Evolutionary conservation across 2,329 filamentous ascomycete genomes (phyloP).

Genomic region (Trichoderma sp.): DNA sequence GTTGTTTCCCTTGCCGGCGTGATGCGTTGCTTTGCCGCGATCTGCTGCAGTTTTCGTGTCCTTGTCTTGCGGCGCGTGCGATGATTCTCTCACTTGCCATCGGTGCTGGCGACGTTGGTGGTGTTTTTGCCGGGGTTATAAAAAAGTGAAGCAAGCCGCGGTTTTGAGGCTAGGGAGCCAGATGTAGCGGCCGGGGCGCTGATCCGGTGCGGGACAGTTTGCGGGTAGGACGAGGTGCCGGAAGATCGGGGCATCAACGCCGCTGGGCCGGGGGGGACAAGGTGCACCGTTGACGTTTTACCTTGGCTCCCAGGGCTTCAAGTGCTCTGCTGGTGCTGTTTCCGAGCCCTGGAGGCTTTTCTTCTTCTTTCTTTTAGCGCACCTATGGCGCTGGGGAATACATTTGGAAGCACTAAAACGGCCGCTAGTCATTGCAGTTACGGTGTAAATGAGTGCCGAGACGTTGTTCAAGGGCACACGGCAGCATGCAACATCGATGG

Average conservation of each 20-base stretch:
- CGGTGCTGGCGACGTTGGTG: neutral
- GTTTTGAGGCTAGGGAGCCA: neutral
- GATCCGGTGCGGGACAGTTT: slow-evolving; percentile 11
- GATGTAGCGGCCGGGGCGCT: slow-evolving; percentile 10
- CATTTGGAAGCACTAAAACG: neutral
- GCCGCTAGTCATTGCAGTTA: neutral
- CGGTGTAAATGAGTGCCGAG: neutral
- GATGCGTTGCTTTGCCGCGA: neutral
- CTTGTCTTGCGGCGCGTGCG: slow-evolving; percentile 6
- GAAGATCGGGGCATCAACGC: slow-evolving; percentile 19
- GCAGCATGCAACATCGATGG: neutral
- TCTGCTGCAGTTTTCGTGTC: neutral
- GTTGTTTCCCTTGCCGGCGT: neutral
- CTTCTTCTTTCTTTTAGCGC: neutral
- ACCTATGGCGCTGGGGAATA: neutral
- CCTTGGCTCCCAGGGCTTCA: neutral
- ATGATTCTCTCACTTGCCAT: neutral
- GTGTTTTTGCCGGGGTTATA: neutral
- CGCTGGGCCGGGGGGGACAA: neutral
- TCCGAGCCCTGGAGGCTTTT: neutral
- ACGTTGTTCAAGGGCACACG: neutral
- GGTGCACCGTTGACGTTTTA: neutral
- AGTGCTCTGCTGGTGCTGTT: neutral
- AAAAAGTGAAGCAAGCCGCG: neutral
- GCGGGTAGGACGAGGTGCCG: slow-evolving; percentile 17